Evolutionary conservation across 192 early-diverging fungal species (phyloP).

Genomic region (Coemansia guatemalensis): DNA sequence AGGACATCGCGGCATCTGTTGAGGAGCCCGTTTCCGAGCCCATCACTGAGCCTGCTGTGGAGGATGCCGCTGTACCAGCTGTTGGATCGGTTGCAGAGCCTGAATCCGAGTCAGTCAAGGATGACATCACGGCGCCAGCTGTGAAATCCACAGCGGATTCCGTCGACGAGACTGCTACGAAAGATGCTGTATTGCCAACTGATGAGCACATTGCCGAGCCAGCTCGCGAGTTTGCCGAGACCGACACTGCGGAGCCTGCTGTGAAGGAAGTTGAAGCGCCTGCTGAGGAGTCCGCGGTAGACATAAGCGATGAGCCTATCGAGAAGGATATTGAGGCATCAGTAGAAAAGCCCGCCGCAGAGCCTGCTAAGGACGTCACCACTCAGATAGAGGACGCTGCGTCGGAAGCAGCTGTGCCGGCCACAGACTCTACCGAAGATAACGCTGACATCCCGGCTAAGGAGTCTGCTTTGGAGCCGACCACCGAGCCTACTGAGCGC

Average conservation of each 20-base stretch:
- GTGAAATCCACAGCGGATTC: background rate
- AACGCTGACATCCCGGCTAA: no score
- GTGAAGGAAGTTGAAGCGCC: no score
- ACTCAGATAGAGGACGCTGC: background rate
- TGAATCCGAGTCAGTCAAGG: background rate
- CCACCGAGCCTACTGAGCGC: background rate
- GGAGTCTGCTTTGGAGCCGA: no score
- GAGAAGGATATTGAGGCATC: background rate
- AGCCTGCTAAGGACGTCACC: background rate
- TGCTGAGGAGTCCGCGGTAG: no score
- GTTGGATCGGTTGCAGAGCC: background rate
- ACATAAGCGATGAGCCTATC: background rate
- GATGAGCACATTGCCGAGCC: background rate
- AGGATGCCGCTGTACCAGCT: background rate
- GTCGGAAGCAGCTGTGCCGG: background rate
- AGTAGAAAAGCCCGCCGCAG: background rate
- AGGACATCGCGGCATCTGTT: background rate
- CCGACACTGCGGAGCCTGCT: no score
- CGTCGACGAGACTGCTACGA: background rate
- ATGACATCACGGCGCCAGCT: background rate
- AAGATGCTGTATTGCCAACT: background rate
- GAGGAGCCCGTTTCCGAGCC: constrained; percentile 4
- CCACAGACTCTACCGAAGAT: background rate
- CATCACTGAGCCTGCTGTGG: background rate
- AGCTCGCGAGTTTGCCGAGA: no score